Conservation (phyloP, 441 rosid genomes). For the Macaranga tanarius region DNA sequence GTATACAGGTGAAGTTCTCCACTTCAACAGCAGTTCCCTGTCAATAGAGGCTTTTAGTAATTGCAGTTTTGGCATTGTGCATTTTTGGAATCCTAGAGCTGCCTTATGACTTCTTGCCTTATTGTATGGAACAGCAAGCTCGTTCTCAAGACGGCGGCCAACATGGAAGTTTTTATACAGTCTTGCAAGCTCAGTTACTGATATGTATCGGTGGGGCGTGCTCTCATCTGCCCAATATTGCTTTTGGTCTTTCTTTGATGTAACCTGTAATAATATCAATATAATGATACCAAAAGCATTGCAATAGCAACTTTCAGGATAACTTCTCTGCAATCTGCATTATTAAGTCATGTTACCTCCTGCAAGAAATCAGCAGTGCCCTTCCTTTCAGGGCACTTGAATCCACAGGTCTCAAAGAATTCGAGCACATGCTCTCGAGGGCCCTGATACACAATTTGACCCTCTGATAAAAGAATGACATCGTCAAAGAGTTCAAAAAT, state of each 20-base stretch:
- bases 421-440: constrained; percentile 61
- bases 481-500: constrained; percentile 84
- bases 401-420: constrained; percentile 75
- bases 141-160: constrained; percentile 42
- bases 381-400: constrained; percentile 83
- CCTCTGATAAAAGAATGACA: constrained; percentile 65
- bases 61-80: constrained; percentile 49
- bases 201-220: constrained; percentile 53
- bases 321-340: too few relatives aligned
- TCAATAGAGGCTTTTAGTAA: constrained; percentile 69
- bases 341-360: constrained; percentile 45
- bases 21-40: constrained; percentile 68
- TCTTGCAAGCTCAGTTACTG: constrained; percentile 58
- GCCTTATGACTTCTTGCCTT: constrained; percentile 60
- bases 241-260: constrained; percentile 81
- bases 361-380: constrained; percentile 92
- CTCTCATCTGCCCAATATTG: constrained; percentile 72
- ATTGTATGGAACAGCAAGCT: constrained; percentile 55
- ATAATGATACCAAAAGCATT: too few relatives aligned
- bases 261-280: constrained; percentile 41
- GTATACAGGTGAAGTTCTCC: constrained; percentile 57
- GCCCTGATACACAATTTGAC: constrained; percentile 79
- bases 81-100: constrained; percentile 58
- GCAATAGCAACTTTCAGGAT: too few relatives aligned
- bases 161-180: constrained; percentile 62